Base-by-base conservation (phyloP, 148 eudicot species). In the Cornus suecica region DNA sequence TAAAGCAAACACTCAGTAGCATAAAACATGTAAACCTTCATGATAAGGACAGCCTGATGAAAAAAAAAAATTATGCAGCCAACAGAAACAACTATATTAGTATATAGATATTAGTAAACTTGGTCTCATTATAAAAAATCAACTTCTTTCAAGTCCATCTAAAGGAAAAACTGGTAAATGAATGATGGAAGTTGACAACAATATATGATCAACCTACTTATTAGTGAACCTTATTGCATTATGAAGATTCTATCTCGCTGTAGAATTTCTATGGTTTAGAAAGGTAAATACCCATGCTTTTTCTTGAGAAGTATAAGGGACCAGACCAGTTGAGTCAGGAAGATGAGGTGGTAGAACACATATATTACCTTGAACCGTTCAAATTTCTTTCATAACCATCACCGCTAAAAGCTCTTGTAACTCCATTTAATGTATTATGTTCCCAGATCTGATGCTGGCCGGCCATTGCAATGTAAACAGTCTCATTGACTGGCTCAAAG, bases 401-500 rank as follows among this genome's bases (percentile, higher is more conserved):
- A 37, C 99, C 99, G 65, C 99, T 94, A 69, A 94, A 92, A 81
- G 87, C 88, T 74, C 72, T 81, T 37, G 96, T 92, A 73, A 82
- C 77, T 76, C 87, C 96, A 83, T 89, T 85, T 32, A 76, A 48
- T 67, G 86, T 80, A 82, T 83, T 87, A 81, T 92, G 90, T 78
- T 77, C 86, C 99, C 99, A 94, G 41, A 94, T 94, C 86, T 92
- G 99, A 87, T 94, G 99, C 86, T 94, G 99, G 28, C 99, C 99
- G 75, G 99, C 97, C 94, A 94, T 92, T 83, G 99, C 97, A 77
- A 94, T 89, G 83, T 89, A 94, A 37, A 92, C 91, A 82, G 79
- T 86, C 70, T 84, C 92, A 62, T 81, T 88, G 45, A 80, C 81
- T 72, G 97, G 89, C 60, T 94, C 90, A 84, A 84, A 92, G 81